A percentile compares a stretch with the other conserved stretches of the same genome.
These are phyloP conservation scores for Fusarium lyarnte DNA, from an alignment of 2,329 filamentous ascomycete species.

Conservation along the genomic window DNA sequence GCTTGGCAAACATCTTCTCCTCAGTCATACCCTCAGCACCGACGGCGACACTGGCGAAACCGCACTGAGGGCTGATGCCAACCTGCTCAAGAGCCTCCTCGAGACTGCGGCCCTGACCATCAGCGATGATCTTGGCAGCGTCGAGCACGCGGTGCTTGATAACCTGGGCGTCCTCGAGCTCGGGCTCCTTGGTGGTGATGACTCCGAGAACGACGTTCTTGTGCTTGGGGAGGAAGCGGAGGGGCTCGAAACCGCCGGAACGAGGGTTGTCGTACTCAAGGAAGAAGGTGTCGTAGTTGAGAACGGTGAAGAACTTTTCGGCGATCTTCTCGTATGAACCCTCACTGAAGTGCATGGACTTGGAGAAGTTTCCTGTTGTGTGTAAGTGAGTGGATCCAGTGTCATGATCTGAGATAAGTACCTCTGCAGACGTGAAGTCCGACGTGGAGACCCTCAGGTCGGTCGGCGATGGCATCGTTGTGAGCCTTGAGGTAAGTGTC, in stretches of 20 bases:
- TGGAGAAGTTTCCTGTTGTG: conserved; percentile 65
- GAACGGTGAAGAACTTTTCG: conserved; percentile 66
- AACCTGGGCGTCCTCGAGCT: conserved; percentile 64
- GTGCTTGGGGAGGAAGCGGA: conserved; percentile 65
- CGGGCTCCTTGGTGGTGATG: conserved; percentile 68
- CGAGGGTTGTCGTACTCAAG: conserved; percentile 68
- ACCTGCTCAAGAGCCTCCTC: conserved; percentile 72
- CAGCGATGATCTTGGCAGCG: conserved; percentile 72
- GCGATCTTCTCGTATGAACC: conserved; percentile 72
- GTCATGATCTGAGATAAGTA: neutral
- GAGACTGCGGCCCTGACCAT: conserved; percentile 68
- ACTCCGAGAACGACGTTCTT: conserved; percentile 72
- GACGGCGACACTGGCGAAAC: conserved; percentile 74
- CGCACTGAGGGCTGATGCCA: conserved; percentile 75
- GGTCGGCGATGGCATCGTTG: conserved; percentile 72
- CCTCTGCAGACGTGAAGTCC: conserved; percentile 71
- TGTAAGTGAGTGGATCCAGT: neutral
- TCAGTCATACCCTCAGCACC: conserved; percentile 71
- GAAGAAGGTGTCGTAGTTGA: conserved; percentile 70
- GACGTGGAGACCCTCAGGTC: conserved; percentile 73
- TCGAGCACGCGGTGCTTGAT: conserved; percentile 64
- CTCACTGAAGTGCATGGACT: conserved; percentile 70
- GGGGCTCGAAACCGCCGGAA: conserved; percentile 70
- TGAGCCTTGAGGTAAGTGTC: conserved; percentile 77
- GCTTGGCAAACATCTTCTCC: conserved; percentile 76